Evolutionary conservation across 2,329 filamentous ascomycete species (phyloP), one percentile per base, ranked within the genome.

Genomic region (Cylindrodendrum hubeiense): DNA sequence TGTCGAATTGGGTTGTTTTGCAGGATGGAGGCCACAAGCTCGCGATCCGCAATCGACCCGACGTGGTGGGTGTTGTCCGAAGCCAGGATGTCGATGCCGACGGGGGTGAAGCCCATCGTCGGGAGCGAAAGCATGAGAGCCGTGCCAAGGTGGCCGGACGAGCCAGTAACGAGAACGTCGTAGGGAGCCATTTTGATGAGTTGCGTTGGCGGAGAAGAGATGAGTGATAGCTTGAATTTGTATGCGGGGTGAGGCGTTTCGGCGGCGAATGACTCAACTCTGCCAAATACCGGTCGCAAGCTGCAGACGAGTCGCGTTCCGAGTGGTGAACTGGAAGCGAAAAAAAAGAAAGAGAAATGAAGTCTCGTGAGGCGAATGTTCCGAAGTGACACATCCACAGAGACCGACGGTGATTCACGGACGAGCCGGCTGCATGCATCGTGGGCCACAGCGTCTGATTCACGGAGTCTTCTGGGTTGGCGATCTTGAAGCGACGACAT

Each of bases 101-200:
- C 56, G 1, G 83, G 82, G 0, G 49, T 71, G 74, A 81, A 80
- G 55, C 82, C 82, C 3, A 79, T 70, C 0, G 71, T 61, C 0
- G 80, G 80, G 3, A 85, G 75, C 9, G 74, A 66, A 21, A 84
- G 79, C 81, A 85, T 83, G 0, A 85, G 76, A 21, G 82, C 83
- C 1, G 77, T 77, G 67, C 83, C 83, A 10, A 85, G 78, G 58
- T 85, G 83, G 58, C 83, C 83, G 0, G 83, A 77, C 1, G 82
- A 82, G 66, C 83, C 83, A 17, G 83, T 85, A 39, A 85, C 80
- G 17, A 85, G 81, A 41, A 84, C 78, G 65, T 79, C 67, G 52
- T 71, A 74, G 13, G 68, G 43, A 51, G 60, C 39, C 69, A 71
- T 71, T 12, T 21, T 50, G 47, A 21, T 28, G 22, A 33, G 26